Evolutionary conservation across 2,329 filamentous ascomycete species (phyloP), one percentile per base, ranked within the genome.

Genomic region (Aspergillus proliferans): DNA sequence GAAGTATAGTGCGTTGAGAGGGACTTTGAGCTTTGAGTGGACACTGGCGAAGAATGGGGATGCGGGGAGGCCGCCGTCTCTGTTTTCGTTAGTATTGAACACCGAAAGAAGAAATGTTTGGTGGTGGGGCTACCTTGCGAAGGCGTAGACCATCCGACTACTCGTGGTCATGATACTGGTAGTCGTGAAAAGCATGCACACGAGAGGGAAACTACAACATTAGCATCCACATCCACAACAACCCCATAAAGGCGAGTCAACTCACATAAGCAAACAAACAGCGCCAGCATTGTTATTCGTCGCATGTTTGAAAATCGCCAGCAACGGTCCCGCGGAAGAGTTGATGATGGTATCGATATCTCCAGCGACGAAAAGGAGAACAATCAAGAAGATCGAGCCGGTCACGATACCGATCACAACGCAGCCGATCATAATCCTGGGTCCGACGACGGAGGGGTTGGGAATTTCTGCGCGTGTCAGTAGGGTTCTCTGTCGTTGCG

Each of bases 1-100:
- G 45, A 87, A 73, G 10, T 81, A 71, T 1, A 88, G 70, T 0
- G 84, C 78, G 57, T 88, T 86, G 12, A 89, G 67, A 0, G 86
- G 86, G 1, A 87, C 77, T 0, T 79, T 78, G 0, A 87, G 75
- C 12, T 64, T 73, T 0, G 76, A 72, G 59, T 88, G 82, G 1
- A 88, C 78, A 41, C 72, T 76, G 46, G 82, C 77, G 53, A 87
- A 84, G 55, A 83, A 66, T 1, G 64, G 69, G 3, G 82, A 83
- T 34, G 76, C 76, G 0, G 85, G 84, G 6, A 88, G 75, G 9
- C 85, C 86, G 2, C 84, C 79, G 50, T 88, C 85, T 57, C 81
- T 71, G 48, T 42, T 18, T 22, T 22, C 15, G 45, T 54, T 21
- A 58, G 46, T 39, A 48, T 12, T 15, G 30, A 21, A 14, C n/a